Evolutionary conservation across 78 protist species (phyloP), one percentile per base, ranked within the genome.

Genomic region (Dictyostelium capitatum): DNA sequence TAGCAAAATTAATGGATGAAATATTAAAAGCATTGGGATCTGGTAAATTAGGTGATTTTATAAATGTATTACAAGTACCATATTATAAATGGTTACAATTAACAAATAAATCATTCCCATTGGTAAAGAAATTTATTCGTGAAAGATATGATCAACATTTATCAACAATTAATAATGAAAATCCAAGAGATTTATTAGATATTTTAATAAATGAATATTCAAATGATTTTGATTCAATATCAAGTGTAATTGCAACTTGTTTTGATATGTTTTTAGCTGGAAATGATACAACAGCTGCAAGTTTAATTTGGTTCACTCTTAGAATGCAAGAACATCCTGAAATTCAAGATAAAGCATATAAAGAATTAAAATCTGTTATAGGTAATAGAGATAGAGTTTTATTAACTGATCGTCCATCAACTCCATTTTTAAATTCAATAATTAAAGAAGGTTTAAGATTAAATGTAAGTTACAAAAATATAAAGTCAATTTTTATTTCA

Each of bases 371-470:
- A 54, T 37, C 25, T 15, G 64, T 11, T 23, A 56, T 79, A 9
- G 47, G 72, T 56, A 37, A 79, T 20, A 30, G 59, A 10, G 30
- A 37, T 14, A 30, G 19, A 32, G 70, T 79, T 9, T 20, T n/a
- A 46, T 46, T 73, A 46, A n/a, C 79, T 2, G 79, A 73, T 32
- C 14, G 79, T 15, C 51, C 56, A 8, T 43, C 47, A 43, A 73
- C 79, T 7, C 79, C 83, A 5, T 78, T 37, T 50, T 6, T 78
- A 15, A 65, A 59, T 23, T 83, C 93, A 74, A 54, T 73, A 15
- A 87, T 87, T 28, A 87, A 87, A 57, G 93, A 87, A 12, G 14
- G 30, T 7, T 14, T 77, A 28, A 79, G 93, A 77, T 59, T 56
- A 25, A 32, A 62, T 62, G 43, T 37, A 37, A 3, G 43, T 37